Percentiles rank a stretch among this genome's conserved stretches.
Evolutionary conservation across 768 basidiomycete species (phyloP).

Genomic region (Rhodosporidiobolus sp.): DNA sequence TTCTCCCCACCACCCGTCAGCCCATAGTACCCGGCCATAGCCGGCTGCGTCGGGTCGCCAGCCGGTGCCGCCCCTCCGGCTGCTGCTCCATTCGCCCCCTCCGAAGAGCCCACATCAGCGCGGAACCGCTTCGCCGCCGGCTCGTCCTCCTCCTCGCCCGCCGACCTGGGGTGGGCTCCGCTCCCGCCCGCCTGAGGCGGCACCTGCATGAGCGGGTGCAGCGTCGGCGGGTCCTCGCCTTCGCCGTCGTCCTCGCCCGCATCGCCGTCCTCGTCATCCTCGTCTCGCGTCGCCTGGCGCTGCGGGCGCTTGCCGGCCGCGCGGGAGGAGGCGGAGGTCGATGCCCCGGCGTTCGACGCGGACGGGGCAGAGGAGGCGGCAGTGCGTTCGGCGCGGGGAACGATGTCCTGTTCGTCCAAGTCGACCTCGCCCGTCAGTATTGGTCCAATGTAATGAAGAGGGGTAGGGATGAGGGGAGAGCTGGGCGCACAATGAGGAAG

Average conservation of each 20-base stretch:
- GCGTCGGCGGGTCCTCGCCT: not conserved
- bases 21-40: not conserved
- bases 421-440: too few relatives aligned
- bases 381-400: conserved; percentile 3
- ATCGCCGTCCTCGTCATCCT: not conserved
- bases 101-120: not conserved
- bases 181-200: not conserved
- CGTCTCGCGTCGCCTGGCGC: not conserved
- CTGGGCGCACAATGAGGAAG: conserved; percentile 68
- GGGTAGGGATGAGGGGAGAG: too few relatives aligned
- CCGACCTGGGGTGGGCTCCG: not conserved
- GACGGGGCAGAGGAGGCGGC: not conserved
- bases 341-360: not conserved
- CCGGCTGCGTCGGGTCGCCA: not conserved
- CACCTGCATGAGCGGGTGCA: not conserved
- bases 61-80: not conserved
- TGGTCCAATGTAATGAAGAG: too few relatives aligned
- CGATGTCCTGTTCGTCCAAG: conserved; percentile 12
- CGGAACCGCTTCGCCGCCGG: not conserved
- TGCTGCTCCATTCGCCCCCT: not conserved
- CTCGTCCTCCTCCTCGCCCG: not conserved
- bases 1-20: not conserved
- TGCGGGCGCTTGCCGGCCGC: not conserved
- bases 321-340: not conserved
- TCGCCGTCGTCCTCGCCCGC: not conserved